These are phyloP conservation scores for Colletotrichum coccodes DNA, from an alignment of 2,329 filamentous ascomycete species.

Conservation along the genomic window DNA sequence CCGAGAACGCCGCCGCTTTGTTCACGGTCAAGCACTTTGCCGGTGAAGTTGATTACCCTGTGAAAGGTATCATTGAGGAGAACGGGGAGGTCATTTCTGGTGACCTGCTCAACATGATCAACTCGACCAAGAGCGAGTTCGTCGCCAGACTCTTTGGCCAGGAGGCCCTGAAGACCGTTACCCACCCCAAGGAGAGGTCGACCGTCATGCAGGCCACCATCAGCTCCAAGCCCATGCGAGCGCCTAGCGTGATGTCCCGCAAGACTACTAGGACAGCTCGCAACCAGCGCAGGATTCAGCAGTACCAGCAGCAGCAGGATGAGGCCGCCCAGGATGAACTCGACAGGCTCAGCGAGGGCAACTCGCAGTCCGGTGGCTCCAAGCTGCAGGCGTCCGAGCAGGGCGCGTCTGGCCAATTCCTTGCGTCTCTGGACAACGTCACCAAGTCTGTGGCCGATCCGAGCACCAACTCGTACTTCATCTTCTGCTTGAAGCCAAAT, in stretches of 20 bases:
- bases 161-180: conserved; percentile 89
- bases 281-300: conserved; percentile 37
- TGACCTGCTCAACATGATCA: conserved; percentile 94
- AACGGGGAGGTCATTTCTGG: conserved; percentile 97
- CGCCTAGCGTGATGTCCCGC: conserved; percentile 90
- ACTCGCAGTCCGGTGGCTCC: conserved; percentile 51
- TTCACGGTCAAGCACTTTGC: conserved; percentile 97
- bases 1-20: conserved; percentile 80
- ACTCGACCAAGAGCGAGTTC: conserved; percentile 87
- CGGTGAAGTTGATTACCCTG: conserved; percentile 93
- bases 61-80: conserved; percentile 89
- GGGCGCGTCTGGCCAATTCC: conserved; percentile 85
- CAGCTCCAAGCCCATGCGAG: conserved; percentile 92
- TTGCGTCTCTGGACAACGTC: conserved; percentile 89
- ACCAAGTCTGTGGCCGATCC: conserved; percentile 85
- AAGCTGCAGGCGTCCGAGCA: conserved; percentile 69
- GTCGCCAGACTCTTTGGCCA: conserved; percentile 94
- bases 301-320: conserved; percentile 49
- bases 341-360: conserved; percentile 61
- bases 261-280: conserved; percentile 65
- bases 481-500: conserved; percentile 98
- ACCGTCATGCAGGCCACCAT: conserved; percentile 97
- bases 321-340: conserved; percentile 55
- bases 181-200: conserved; percentile 90
- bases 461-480: conserved; percentile 92